Percentiles rank a stretch among this genome's conserved stretches.
Conservation (phyloP, 768 basidiomycete species). For the Phylloporus arenicola region DNA sequence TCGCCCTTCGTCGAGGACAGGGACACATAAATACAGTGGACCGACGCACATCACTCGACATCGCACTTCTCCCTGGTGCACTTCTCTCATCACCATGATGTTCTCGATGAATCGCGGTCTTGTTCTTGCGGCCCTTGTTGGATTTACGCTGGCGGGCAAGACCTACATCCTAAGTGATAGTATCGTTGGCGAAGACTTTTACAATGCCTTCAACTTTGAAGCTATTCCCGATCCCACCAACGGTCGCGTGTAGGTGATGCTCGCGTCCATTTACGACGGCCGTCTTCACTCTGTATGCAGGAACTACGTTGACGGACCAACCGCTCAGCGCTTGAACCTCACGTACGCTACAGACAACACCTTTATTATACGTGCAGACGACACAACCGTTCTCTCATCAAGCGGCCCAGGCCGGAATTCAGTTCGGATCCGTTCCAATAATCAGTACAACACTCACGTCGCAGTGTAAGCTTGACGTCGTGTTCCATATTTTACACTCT, state of each 20-base stretch:
- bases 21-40: not conserved
- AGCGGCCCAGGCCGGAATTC: slow-evolving; percentile 33
- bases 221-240: slow-evolving; percentile 32
- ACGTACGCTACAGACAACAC: slow-evolving; percentile 23
- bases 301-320: slow-evolving; percentile 31
- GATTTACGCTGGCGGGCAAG: slow-evolving; percentile 11
- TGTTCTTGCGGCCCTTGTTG: slow-evolving; percentile 2
- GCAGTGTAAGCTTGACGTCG: slow-evolving; percentile 22
- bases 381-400: slow-evolving; percentile 26
- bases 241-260: slow-evolving; percentile 29
- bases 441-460: slow-evolving; percentile 31
- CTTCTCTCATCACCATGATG: slow-evolving; percentile 18
- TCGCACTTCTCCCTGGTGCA: not conserved
- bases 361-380: slow-evolving; percentile 36
- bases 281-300: slow-evolving; percentile 9
- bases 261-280: not conserved
- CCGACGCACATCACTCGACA: not conserved
- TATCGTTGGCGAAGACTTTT: slow-evolving; percentile 21
- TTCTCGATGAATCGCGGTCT: slow-evolving; percentile 3
- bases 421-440: slow-evolving; percentile 29
- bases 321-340: slow-evolving; percentile 25
- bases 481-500: not conserved
- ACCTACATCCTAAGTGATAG: slow-evolving; percentile 26
- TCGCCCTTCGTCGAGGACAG: slow-evolving; percentile 20
- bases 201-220: slow-evolving; percentile 16